phyloP scores from a whole-genome alignment of 177 flowering plant species.

The Vitis hybrid region DNA sequence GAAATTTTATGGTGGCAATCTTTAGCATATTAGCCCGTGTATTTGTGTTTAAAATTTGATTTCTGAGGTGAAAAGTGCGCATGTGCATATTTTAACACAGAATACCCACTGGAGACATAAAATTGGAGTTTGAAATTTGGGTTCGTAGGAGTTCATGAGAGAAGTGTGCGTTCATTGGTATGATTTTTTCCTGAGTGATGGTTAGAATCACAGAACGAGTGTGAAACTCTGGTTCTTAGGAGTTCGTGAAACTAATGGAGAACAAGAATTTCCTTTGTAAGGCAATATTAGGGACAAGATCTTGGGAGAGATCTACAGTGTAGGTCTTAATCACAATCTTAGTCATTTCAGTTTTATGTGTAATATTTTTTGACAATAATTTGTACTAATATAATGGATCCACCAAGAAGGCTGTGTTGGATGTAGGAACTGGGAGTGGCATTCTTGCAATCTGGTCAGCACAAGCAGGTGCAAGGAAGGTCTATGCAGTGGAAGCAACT shows the following conservation, averaged over 20 bases:
- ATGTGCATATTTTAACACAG: background rate
- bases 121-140: background rate
- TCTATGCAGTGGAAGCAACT: constrained; percentile 98
- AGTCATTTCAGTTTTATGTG: constrained; percentile 2
- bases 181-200: too few relatives aligned
- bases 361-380: background rate
- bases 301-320: background rate
- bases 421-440: constrained; percentile 99
- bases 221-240: too few relatives aligned
- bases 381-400: constrained; percentile 24
- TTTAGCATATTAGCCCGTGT: too few relatives aligned
- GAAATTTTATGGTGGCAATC: too few relatives aligned
- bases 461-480: constrained; percentile 96
- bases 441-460: constrained; percentile 98
- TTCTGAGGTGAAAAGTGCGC: too few relatives aligned
- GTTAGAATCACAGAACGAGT: too few relatives aligned
- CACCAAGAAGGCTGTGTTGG: constrained; percentile 71
- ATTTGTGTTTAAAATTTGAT: too few relatives aligned
- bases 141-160: background rate
- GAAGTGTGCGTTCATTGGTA: too few relatives aligned
- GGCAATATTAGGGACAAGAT: background rate
- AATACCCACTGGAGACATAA: background rate
- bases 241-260: too few relatives aligned
- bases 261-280: background rate
- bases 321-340: background rate